Base-by-base conservation (phyloP, 140 eudicot species). In the Bidens hawaiensis region DNA sequence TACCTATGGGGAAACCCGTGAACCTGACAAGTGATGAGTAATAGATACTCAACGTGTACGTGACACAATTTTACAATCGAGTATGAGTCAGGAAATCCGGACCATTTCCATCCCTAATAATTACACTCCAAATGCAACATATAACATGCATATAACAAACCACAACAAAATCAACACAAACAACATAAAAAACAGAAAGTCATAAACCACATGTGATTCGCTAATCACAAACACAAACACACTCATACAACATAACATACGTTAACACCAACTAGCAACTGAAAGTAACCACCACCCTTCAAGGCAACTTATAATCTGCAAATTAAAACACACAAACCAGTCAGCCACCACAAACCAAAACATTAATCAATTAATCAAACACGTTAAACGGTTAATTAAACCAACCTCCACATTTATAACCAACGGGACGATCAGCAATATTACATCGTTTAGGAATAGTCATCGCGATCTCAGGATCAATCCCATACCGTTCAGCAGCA, bases 361-460 rank as follows among this genome's bases (percentile, higher is more conserved):
- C 2, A 13, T 17, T 16, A 30, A 27, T 13, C 19, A 60, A 27
- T 14, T 5, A 28, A 64, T 30, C 34, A 4, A 18, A 3, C 0
- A 27, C 12, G 13, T n/a, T n/a, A n/a, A n/a, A n/a, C n/a, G 10
- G 7, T 25, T 41, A 0, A 46, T 47, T 3, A 46, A 46, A 46
- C 59, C 30, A 64, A 64, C 69, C 69, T 64, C 69, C 69, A 27
- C 60, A 48, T 9, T 64, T 30, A 49, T 48, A 48, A 47, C 95
- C 95, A 64, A 85, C 68, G 3, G 95, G 95, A n/a, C 41, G 85
- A 52, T 85, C 68, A 65, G 74, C 74, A 5, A 89, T 57, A 71
- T 83, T 81, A 83, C 97, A 89, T 28, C 97, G 91, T 57, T 89
- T 85, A 18, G 97, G 97, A 54, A 89, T 85, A 34, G 80, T 74